Percentiles rank a stretch among this genome's conserved stretches.
Conservation (phyloP, 345 rosid species). For the Acer negundo region DNA sequence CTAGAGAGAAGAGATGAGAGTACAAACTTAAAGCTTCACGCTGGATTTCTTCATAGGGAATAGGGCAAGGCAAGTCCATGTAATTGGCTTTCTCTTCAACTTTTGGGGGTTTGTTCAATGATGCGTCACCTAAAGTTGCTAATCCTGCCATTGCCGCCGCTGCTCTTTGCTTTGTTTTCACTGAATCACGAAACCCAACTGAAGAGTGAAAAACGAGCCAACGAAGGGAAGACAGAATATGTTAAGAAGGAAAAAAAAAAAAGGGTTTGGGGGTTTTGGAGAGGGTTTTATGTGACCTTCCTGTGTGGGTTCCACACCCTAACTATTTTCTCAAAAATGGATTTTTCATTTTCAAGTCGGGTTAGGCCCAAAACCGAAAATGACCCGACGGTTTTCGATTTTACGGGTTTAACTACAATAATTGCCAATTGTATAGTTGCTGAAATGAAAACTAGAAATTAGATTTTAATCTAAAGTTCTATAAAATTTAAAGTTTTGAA, state of each 20-base stretch:
- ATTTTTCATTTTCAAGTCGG: too few species aligned
- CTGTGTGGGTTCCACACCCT: constrained; percentile 9
- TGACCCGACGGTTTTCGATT: too few species aligned
- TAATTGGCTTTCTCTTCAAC: constrained; percentile 64
- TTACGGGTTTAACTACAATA: too few species aligned
- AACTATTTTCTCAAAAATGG: neutral
- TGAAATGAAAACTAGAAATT: too few species aligned
- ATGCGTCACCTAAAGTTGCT: constrained; percentile 43
- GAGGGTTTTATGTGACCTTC: constrained; percentile 18
- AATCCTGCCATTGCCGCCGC: constrained; percentile 58
- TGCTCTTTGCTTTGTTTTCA: neutral
- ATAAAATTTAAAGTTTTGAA: too few species aligned
- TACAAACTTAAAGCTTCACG: constrained; percentile 88
- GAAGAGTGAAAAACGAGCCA: neutral
- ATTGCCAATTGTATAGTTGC: too few species aligned
- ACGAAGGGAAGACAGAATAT: neutral
- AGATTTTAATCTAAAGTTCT: too few species aligned
- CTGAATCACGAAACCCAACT: neutral
- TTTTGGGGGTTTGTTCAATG: constrained; percentile 24
- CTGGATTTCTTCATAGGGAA: constrained; percentile 90
- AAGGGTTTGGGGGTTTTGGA: constrained; percentile 9
- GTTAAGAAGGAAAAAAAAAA: neutral
- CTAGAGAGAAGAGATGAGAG: neutral
- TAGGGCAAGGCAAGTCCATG: constrained; percentile 80
- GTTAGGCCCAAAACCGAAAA: too few species aligned